phyloP scores from a whole-genome alignment of 495 filamentous ascomycete genomes.

The Aspergillus indologenus region DNA sequence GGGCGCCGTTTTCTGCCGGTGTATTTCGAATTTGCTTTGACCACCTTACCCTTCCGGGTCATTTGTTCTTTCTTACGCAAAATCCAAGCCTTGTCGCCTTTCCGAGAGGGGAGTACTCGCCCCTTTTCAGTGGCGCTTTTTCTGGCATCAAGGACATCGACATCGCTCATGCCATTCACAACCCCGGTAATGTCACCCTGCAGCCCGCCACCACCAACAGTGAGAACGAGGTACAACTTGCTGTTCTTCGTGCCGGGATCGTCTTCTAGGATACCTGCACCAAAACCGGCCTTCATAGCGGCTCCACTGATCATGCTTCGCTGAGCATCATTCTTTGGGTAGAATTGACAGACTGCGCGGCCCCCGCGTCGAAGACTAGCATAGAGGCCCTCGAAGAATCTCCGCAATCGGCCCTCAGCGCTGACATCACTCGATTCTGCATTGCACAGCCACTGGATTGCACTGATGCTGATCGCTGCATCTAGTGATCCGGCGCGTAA shows the following conservation, averaged over 20 bases:
- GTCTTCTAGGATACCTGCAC: constrained; percentile 91
- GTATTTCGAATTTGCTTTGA: constrained; percentile 86
- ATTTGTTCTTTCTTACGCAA: constrained; percentile 93
- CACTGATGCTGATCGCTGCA: constrained; percentile 89
- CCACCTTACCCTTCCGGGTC: constrained; percentile 89
- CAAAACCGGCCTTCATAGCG: constrained; percentile 90
- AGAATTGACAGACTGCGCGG: constrained; percentile 93
- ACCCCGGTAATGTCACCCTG: constrained; percentile 81
- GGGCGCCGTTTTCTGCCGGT: constrained; percentile 81
- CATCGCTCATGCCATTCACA: constrained; percentile 80
- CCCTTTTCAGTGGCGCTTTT: constrained; percentile 47
- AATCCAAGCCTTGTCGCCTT: constrained; percentile 89
- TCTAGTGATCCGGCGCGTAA: constrained; percentile 93
- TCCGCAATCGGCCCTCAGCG: constrained; percentile 65
- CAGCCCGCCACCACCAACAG: constrained; percentile 76
- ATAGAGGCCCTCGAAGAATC: constrained; percentile 94
- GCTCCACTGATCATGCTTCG: constrained; percentile 85
- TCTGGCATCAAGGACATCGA: constrained; percentile 73
- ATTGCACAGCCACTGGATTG: constrained; percentile 97
- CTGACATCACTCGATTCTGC: constrained; percentile 83
- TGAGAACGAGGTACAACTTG: constrained; percentile 92
- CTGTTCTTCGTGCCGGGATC: constrained; percentile 91
- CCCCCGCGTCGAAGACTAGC: constrained; percentile 79
- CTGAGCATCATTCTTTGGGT: constrained; percentile 92
- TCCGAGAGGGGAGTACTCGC: constrained; percentile 52